A percentile compares a stretch with the other conserved stretches of the same genome.
These are phyloP conservation scores for Chlorella sp. DNA, from an alignment of 139 green algal genomes.

Conservation along the genomic window DNA sequence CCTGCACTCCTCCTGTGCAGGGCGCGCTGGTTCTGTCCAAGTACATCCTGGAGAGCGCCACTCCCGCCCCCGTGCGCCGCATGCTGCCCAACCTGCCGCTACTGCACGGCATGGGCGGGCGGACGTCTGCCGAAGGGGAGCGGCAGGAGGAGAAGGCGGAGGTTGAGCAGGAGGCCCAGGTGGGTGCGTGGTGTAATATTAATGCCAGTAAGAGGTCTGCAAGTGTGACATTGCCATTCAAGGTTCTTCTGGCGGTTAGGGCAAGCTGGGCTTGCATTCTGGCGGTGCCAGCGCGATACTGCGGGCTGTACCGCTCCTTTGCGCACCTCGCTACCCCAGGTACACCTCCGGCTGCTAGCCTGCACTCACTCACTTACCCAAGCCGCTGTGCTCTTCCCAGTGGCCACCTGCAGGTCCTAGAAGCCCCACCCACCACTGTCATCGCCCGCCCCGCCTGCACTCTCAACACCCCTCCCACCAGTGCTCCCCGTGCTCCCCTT, in stretches of 20 bases:
- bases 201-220: too few species aligned
- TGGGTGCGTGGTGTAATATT: background rate
- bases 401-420: too few species aligned
- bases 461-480: background rate
- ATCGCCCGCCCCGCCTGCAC: too few species aligned
- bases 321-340: too few species aligned
- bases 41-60: background rate
- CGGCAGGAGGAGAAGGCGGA: background rate
- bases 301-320: too few species aligned
- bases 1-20: background rate
- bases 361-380: too few species aligned
- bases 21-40: background rate
- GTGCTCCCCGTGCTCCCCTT: background rate
- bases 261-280: too few species aligned
- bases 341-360: too few species aligned
- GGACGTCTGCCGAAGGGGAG: background rate
- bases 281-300: too few species aligned
- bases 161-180: background rate
- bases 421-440: too few species aligned
- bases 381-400: too few species aligned
- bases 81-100: slow-evolving; percentile 8
- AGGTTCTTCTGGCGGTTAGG: too few species aligned
- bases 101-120: background rate
- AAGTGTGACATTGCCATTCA: background rate
- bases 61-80: background rate